phyloP scores from a whole-genome alignment of 345 rosid species.

The Dipteronia sinensis region DNA sequence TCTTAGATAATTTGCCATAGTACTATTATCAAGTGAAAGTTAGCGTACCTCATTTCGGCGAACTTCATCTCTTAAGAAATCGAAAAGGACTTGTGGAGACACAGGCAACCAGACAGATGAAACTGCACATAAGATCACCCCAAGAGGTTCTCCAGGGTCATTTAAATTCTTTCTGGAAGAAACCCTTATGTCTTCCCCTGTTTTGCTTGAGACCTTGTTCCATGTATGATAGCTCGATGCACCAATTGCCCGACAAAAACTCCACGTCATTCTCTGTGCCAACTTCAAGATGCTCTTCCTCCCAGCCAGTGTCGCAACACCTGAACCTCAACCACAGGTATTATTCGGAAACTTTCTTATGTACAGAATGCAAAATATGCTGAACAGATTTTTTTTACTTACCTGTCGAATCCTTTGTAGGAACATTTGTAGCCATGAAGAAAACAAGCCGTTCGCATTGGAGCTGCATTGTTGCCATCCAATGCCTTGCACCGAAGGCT shows the following conservation, averaged over 20 bases:
- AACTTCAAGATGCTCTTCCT: slow-evolving; percentile 90
- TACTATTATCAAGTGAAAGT: neutral
- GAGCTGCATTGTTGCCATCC: slow-evolving; percentile 83
- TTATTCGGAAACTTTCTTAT: neutral
- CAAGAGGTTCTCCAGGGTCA: slow-evolving; percentile 91
- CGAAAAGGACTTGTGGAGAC: slow-evolving; percentile 65
- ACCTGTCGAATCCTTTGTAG: slow-evolving; percentile 96
- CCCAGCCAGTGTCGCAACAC: slow-evolving; percentile 90
- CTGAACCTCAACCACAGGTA: slow-evolving; percentile 31
- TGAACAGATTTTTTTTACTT: neutral
- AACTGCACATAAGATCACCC: slow-evolving; percentile 87
- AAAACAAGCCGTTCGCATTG: slow-evolving; percentile 93
- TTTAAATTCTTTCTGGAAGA: slow-evolving; percentile 91
- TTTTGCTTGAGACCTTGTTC: slow-evolving; percentile 82
- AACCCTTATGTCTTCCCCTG: slow-evolving; percentile 89
- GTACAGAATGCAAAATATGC: neutral
- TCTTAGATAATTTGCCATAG: neutral
- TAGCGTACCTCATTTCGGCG: slow-evolving; percentile 74
- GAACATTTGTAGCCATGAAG: slow-evolving; percentile 99
- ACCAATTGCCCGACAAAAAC: slow-evolving; percentile 78
- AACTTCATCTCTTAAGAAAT: slow-evolving; percentile 87
- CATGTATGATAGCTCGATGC: slow-evolving; percentile 96
- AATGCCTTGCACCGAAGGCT: slow-evolving; percentile 94
- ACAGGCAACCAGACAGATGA: slow-evolving; percentile 88
- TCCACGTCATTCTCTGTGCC: slow-evolving; percentile 89